Conservation (phyloP, 1,139 yeast species). For the Candida gigantensis region DNA sequence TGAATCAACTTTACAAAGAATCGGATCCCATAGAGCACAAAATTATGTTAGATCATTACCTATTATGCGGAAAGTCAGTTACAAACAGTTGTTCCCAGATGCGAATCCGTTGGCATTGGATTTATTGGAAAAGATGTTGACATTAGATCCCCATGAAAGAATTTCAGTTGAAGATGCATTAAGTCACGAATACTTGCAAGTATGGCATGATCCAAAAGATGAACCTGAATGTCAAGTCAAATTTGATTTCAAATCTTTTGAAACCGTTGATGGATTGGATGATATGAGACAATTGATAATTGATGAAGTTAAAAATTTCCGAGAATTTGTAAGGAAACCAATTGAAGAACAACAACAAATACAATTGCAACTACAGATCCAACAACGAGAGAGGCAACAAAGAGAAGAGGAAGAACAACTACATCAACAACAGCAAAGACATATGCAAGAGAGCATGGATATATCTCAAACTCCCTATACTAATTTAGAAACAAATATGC, state of each 20-base stretch:
- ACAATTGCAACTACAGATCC: constrained; percentile 39
- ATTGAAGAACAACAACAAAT: constrained; percentile 63
- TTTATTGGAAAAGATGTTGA: constrained; percentile 75
- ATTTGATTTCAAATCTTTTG: constrained; percentile 85
- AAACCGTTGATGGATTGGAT: constrained; percentile 78
- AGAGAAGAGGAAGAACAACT: constrained; percentile 19
- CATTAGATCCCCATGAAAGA: constrained; percentile 84
- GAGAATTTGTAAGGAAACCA: constrained; percentile 81
- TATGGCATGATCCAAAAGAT: constrained; percentile 97
- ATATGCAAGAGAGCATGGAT: constrained; percentile 9
- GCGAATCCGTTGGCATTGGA: constrained; percentile 90
- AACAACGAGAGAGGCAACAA: constrained; percentile 33
- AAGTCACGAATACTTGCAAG: constrained; percentile 81
- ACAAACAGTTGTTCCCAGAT: constrained; percentile 67
- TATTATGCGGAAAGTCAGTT: constrained; percentile 79
- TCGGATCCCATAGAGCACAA: constrained; percentile 89
- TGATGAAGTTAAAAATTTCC: constrained; percentile 77
- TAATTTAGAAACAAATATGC: constrained; percentile 9
- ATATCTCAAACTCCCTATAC: constrained; percentile 20
- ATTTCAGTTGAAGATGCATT: constrained; percentile 89
- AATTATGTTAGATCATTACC: constrained; percentile 89
- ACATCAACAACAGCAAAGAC: constrained; percentile 15
- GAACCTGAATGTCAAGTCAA: constrained; percentile 84
- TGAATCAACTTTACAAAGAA: constrained; percentile 76
- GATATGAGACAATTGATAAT: constrained; percentile 75